Evolutionary conservation across 768 basidiomycete genomes (phyloP).

Genomic region (Suillus paluster): DNA sequence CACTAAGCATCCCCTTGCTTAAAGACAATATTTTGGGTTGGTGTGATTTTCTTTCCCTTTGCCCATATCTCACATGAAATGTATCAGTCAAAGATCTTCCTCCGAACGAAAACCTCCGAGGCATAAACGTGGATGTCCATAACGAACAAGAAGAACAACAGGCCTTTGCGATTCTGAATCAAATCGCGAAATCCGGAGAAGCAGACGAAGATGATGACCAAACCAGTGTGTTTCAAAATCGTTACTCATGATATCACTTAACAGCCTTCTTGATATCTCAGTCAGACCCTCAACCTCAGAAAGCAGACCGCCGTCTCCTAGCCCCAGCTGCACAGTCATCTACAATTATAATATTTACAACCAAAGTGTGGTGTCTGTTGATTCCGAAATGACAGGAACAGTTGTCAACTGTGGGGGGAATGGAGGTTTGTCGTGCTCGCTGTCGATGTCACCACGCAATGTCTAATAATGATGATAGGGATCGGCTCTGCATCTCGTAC

Average conservation of each 20-base stretch:
- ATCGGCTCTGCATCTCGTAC: not conserved
- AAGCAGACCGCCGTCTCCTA: not conserved
- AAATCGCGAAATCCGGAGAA: not conserved
- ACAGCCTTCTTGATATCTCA: not conserved
- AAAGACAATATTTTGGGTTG: not conserved
- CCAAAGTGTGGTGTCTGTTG: not conserved
- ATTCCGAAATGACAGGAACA: not conserved
- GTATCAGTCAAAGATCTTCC: not conserved
- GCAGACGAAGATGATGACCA: not conserved
- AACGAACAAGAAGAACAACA: not conserved
- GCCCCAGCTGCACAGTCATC: too few relatives aligned
- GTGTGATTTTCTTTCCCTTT: not conserved
- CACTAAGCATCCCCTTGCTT: not conserved
- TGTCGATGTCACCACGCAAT: not conserved
- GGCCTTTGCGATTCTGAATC: not conserved
- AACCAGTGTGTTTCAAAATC: not conserved
- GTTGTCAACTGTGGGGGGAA: not conserved
- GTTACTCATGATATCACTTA: not conserved
- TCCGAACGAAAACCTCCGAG: not conserved
- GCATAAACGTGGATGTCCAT: not conserved
- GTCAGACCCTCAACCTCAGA: not conserved
- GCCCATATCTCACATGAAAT: not conserved
- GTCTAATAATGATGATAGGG: not conserved
- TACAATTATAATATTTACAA: too few relatives aligned
- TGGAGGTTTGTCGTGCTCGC: not conserved